A percentile compares a stretch with the other conserved stretches of the same genome.
Conservation (phyloP, 306 rosid species). For the Quercus parvula region DNA sequence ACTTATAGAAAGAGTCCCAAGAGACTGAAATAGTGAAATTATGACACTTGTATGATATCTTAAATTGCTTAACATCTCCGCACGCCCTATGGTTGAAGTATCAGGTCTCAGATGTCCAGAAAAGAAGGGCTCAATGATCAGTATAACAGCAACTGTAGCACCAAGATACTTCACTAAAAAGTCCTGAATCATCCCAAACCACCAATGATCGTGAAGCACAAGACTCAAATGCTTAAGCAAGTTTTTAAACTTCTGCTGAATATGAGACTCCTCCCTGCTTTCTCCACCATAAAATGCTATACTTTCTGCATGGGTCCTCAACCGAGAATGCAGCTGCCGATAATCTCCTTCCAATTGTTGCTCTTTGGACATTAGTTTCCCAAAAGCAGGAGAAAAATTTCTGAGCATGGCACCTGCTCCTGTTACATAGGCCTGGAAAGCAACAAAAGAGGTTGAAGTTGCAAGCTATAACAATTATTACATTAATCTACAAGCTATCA, state of each 20-base stretch:
- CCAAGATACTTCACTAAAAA: slow-evolving; percentile 93
- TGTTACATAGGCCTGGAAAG: slow-evolving; percentile 80
- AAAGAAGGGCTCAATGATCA: slow-evolving; percentile 96
- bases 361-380: slow-evolving; percentile 85
- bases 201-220: slow-evolving; percentile 94
- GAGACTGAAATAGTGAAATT: slow-evolving; percentile 87
- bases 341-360: slow-evolving; percentile 98
- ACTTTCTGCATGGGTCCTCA: slow-evolving; percentile 96
- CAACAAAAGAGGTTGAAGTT: slow-evolving; percentile 29
- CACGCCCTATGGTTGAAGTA: slow-evolving; percentile 96
- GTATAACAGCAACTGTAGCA: slow-evolving; percentile 92
- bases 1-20: slow-evolving; percentile 94
- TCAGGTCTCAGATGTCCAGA: slow-evolving; percentile 91
- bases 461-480: slow-evolving; percentile 14
- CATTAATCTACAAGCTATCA: slow-evolving; percentile 20
- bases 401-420: slow-evolving; percentile 83
- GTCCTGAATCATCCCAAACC: slow-evolving; percentile 99
- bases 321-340: slow-evolving; percentile 91
- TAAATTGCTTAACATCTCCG: slow-evolving; percentile 97
- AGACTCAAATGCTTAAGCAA: slow-evolving; percentile 59
- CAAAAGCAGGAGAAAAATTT: slow-evolving; percentile 94
- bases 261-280: slow-evolving; percentile 82
- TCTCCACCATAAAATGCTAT: slow-evolving; percentile 98
- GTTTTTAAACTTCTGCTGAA: slow-evolving; percentile 71
- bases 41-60: slow-evolving; percentile 99